These are phyloP conservation scores for Fusarium palustre DNA, from an alignment of 2,329 filamentous ascomycete genomes.

Conservation along the genomic window DNA sequence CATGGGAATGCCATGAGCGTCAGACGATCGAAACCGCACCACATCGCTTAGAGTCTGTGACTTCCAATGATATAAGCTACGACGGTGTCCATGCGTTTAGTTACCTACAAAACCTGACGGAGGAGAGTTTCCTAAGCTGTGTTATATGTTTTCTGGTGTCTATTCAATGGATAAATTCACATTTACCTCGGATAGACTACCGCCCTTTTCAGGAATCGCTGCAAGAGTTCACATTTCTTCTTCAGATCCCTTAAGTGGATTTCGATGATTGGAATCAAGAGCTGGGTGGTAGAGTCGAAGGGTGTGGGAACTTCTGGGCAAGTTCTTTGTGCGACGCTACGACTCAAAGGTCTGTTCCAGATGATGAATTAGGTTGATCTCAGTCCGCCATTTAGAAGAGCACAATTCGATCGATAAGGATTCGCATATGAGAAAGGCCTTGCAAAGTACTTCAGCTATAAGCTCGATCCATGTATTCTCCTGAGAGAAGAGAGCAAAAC, in stretches of 20 bases:
- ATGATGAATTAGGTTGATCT: background rate
- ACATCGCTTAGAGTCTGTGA: no score
- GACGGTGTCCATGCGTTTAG: no score
- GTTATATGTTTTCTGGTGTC: no score
- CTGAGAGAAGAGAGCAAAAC: background rate
- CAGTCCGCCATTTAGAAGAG: background rate
- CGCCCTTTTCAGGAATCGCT: no score
- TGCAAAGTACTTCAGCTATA: background rate
- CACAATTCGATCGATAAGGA: background rate
- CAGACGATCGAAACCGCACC: no score
- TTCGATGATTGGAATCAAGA: background rate
- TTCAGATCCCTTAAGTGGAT: background rate
- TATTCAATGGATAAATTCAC: no score
- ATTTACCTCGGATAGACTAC: no score
- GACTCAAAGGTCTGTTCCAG: background rate
- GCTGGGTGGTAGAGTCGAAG: background rate
- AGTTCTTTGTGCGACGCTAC: background rate
- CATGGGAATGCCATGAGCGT: no score
- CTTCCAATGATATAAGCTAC: no score
- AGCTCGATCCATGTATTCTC: background rate
- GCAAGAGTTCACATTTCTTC: no score
- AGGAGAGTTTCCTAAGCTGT: no score
- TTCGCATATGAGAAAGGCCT: background rate
- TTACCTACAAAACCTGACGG: no score
- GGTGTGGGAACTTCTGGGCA: background rate